Evolutionary conservation across 768 basidiomycete genomes (phyloP).

Genomic region (Suillus weaverae): DNA sequence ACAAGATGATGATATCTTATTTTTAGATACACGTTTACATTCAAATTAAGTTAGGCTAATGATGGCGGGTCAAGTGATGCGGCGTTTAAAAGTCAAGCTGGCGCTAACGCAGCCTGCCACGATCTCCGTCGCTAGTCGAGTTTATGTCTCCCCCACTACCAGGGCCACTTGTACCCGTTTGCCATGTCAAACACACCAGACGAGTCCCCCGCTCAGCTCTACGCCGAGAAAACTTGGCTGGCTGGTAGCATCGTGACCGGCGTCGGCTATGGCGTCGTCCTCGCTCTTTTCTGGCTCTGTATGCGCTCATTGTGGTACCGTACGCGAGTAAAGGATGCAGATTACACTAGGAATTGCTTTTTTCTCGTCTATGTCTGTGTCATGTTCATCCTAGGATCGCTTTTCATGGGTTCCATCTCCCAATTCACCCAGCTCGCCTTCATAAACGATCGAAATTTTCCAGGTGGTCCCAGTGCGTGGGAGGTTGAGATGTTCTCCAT

Average conservation of each 20-base stretch:
- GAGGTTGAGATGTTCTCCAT: slow-evolving; percentile 31
- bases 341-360: slow-evolving; percentile 16
- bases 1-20: too few species aligned
- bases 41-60: too few species aligned
- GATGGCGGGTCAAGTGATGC: too few species aligned
- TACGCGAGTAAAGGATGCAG: slow-evolving; percentile 16
- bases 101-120: background rate
- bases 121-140: background rate
- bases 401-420: slow-evolving; percentile 28
- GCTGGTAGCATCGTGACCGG: slow-evolving; percentile 27
- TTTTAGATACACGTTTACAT: too few species aligned
- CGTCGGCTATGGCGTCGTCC: slow-evolving; percentile 27
- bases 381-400: slow-evolving; percentile 25
- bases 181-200: slow-evolving; percentile 8
- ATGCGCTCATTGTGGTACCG: slow-evolving; percentile 19
- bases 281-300: slow-evolving; percentile 26
- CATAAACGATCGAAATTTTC: slow-evolving; percentile 26
- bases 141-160: background rate
- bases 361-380: slow-evolving; percentile 25
- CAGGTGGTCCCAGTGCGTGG: slow-evolving; percentile 27
- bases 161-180: background rate
- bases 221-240: slow-evolving; percentile 30
- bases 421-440: slow-evolving; percentile 32
- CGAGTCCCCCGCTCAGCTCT: slow-evolving; percentile 15
- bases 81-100: too few species aligned